These are phyloP conservation scores for Sugiyamaella americana DNA, from an alignment of 805 yeast species.

Conservation along the genomic window DNA sequence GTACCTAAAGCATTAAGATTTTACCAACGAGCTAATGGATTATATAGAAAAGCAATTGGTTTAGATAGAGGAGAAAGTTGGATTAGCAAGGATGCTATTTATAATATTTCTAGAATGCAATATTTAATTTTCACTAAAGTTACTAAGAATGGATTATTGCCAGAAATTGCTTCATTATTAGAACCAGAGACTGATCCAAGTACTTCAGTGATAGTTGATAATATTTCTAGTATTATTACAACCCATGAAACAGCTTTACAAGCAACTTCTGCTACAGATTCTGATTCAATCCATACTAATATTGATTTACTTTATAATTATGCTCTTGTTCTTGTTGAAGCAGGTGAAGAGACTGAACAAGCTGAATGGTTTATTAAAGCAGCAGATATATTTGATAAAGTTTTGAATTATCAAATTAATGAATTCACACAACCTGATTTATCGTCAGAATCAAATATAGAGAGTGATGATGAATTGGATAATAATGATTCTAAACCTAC, in stretches of 20 bases:
- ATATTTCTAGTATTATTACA: conserved; percentile 11
- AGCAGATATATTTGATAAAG: conserved; percentile 13
- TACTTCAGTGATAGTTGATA: conserved; percentile 3
- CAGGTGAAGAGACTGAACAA: conserved; percentile 18
- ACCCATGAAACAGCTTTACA: conserved; percentile 13
- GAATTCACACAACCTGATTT: conserved; percentile 3
- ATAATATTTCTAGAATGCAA: conserved; percentile 53
- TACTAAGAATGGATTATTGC: conserved; percentile 28
- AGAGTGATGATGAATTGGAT: conserved; percentile 5
- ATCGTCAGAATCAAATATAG: neutral
- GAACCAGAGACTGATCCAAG: conserved; percentile 4
- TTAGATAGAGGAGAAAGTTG: conserved; percentile 18
- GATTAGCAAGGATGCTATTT: conserved; percentile 41
- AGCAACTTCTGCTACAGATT: neutral
- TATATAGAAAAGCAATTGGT: conserved; percentile 38
- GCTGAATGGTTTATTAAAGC: conserved; percentile 13
- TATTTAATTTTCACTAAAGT: conserved; percentile 53
- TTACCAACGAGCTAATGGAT: conserved; percentile 50
- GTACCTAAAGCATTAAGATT: conserved; percentile 57
- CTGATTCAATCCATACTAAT: neutral
- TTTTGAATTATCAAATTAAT: conserved; percentile 14
- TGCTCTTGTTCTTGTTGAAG: conserved; percentile 23
- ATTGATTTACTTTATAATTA: conserved; percentile 21
- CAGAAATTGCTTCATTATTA: conserved; percentile 4
- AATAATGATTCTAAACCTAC: neutral